Evolutionary conservation across 768 basidiomycete genomes (phyloP).

Genomic region (Mycena indigotica): DNA sequence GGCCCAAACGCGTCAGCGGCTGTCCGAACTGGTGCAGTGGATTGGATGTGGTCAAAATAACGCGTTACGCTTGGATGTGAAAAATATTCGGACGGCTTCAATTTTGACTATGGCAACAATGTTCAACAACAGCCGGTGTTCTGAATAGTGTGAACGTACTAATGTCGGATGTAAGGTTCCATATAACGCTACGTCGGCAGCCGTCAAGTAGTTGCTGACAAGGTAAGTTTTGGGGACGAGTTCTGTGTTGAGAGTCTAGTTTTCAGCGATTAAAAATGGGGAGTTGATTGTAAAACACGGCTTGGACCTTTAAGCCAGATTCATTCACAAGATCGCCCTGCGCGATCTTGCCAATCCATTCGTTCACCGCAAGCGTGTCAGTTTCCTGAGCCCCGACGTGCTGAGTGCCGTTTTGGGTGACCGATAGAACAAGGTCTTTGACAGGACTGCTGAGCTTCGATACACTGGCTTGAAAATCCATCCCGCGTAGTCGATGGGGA

Average conservation of each 20-base stretch:
- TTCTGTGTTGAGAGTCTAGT: slow-evolving; percentile 69
- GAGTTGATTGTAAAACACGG: slow-evolving; percentile 2
- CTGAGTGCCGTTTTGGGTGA: slow-evolving; percentile 45
- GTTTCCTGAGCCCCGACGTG: slow-evolving; percentile 57
- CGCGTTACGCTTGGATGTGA: slow-evolving; percentile 81
- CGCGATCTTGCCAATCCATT: slow-evolving; percentile 71
- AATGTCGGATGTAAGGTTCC: slow-evolving; percentile 82
- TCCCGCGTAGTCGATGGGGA: slow-evolving; percentile 30
- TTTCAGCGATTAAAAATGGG: background rate
- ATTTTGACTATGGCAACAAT: slow-evolving; percentile 55
- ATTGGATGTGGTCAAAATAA: slow-evolving; percentile 95
- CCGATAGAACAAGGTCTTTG: slow-evolving; percentile 58
- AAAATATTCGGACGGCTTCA: slow-evolving; percentile 74
- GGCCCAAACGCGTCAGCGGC: slow-evolving; percentile 53
- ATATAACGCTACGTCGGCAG: slow-evolving; percentile 90
- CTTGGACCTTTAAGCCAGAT: slow-evolving; percentile 52
- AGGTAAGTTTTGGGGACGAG: slow-evolving; percentile 82
- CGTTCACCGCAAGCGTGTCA: slow-evolving; percentile 63
- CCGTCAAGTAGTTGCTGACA: slow-evolving; percentile 81
- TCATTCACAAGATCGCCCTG: slow-evolving; percentile 49
- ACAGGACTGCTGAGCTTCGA: slow-evolving; percentile 49
- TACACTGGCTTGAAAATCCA: slow-evolving; percentile 58
- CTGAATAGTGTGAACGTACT: slow-evolving; percentile 55
- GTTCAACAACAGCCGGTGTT: background rate
- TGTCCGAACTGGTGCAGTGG: slow-evolving; percentile 59